Evolutionary conservation across 805 yeast species (phyloP), one percentile per base, ranked within the genome.

Genomic region (Candida qinlingensis): DNA sequence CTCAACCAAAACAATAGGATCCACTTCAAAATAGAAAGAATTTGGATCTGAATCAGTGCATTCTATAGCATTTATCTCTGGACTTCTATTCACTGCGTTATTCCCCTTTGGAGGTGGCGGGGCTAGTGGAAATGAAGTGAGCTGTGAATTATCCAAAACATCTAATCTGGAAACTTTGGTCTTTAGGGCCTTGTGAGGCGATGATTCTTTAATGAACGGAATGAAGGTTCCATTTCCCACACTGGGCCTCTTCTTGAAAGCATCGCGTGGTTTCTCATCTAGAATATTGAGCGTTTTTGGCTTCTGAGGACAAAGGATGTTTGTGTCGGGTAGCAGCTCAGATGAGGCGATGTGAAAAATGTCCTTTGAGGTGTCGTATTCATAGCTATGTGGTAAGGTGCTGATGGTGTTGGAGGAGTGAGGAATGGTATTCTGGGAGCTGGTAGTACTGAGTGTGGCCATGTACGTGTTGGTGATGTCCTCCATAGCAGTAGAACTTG

Each of bases 1-100:
- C 55, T 80, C 86, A 8, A 80, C 74, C 19, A 80, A 60, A 1
- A 80, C 79, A 5, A 65, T 62, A 1, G 69, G 66, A 38, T 63
- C 65, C 6, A 49, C 50, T 42, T 57, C 57, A n/a, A 56, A 40
- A 1, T 52, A 26, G 2, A 42, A 45, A 2, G 63, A 54, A 33
- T 48, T 49, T 4, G 52, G 46, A 4, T 50, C 50, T 4, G 43
- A 42, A 6, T 50, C 13, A 4, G 31, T 10, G 13, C 46, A 41
- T 26, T 49, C 54, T 4, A 38, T 31, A 6, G 58, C 56, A 33
- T 54, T 57, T 12, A 54, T 52, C n/a, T 54, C 59, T 4, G 59
- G 56, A 7, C 52, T 50, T 28, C 44, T 47, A 34, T 39, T 37
- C 34, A 10, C 28, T n/a, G 29, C n/a, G 8, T 27, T 11, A 29